phyloP scores from a whole-genome alignment of 179 eudicot genomes.

The Vitellaria paradoxa region DNA sequence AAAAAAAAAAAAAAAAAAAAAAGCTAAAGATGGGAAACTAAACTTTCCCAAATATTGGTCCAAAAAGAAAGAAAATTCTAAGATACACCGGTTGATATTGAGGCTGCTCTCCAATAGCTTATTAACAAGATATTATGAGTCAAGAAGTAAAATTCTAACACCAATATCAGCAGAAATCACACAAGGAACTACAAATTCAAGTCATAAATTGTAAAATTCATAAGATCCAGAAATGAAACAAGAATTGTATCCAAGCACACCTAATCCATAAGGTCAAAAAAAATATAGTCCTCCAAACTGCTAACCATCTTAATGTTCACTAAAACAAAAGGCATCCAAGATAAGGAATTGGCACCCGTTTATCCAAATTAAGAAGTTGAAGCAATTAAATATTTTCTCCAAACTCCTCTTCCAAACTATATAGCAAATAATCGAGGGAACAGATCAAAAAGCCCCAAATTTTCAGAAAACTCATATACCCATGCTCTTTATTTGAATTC shows the following conservation, averaged over 20 bases:
- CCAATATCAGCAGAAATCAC: background rate
- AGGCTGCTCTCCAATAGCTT: background rate
- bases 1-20: background rate
- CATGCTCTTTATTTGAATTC: too few species aligned
- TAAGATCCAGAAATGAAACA: slow-evolving; percentile 1
- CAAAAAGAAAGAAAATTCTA: background rate
- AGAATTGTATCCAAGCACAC: background rate
- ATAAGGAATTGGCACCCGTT: background rate
- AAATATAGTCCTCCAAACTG: background rate
- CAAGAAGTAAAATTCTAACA: background rate
- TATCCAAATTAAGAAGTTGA: background rate
- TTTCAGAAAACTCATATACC: background rate
- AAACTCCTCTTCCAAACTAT: background rate
- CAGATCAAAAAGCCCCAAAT: background rate
- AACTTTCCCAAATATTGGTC: background rate
- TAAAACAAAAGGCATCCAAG: background rate
- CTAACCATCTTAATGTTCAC: background rate
- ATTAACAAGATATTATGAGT: background rate
- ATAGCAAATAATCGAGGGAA: background rate
- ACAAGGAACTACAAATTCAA: background rate
- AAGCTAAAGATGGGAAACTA: background rate
- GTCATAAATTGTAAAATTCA: too few species aligned
- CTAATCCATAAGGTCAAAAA: background rate
- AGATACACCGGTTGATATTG: background rate
- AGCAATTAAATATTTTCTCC: background rate